Conservation (phyloP, 75 land plant species). For the Sequoia sempervirens region DNA sequence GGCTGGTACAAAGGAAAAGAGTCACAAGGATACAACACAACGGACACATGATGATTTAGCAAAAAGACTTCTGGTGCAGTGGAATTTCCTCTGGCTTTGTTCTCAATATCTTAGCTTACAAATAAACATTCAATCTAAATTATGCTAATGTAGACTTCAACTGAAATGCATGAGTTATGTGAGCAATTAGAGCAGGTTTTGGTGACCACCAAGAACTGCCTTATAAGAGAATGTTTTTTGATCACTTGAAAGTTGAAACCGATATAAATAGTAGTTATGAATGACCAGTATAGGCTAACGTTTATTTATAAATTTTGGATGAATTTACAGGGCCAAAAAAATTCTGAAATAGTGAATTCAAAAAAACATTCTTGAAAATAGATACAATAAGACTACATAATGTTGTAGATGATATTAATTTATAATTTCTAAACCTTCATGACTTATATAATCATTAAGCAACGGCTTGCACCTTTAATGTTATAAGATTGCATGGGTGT, state of each 20-base stretch:
- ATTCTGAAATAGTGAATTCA: background rate
- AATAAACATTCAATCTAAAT: background rate
- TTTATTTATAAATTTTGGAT: background rate
- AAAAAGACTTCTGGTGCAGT: constrained; percentile 77
- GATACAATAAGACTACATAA: too few relatives aligned
- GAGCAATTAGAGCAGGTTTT: background rate
- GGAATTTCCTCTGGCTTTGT: background rate
- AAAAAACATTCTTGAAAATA: background rate
- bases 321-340: background rate
- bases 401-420: too few relatives aligned
- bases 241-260: background rate
- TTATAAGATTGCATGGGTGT: background rate
- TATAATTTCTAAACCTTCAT: too few relatives aligned
- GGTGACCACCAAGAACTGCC: background rate
- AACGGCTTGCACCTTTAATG: background rate
- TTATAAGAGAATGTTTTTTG: background rate
- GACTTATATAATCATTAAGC: background rate
- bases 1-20: constrained; percentile 66
- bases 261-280: background rate
- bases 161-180: background rate
- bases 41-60: constrained; percentile 95
- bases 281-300: background rate
- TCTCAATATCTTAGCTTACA: background rate
- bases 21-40: constrained; percentile 31
- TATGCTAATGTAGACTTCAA: background rate